Evolutionary conservation across 177 flowering plant species (phyloP).

Genomic region (Vitis hybrid): DNA sequence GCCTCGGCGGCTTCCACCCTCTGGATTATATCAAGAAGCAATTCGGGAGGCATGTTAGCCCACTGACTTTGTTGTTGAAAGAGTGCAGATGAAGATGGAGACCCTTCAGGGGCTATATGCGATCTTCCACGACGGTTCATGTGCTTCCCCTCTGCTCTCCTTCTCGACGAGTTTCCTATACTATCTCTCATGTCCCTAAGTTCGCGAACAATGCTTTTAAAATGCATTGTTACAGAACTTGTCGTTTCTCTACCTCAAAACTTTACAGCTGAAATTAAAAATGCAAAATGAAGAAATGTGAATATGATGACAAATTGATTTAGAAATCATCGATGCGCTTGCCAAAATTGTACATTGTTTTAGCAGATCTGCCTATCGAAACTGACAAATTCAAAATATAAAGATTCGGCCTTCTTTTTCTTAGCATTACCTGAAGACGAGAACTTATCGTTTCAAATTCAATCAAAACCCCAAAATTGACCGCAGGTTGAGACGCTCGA

Average conservation of each 20-base stretch:
- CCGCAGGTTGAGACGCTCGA: no score
- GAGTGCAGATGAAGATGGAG: constrained; percentile 14
- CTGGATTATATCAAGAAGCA: constrained; percentile 72
- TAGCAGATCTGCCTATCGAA: no score
- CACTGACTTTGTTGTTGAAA: constrained; percentile 46
- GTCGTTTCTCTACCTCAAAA: not conserved
- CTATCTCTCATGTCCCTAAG: constrained; percentile 30
- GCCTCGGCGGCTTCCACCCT: constrained; percentile 64
- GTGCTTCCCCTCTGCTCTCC: constrained; percentile 22
- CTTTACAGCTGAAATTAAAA: not conserved
- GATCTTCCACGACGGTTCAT: constrained; percentile 30
- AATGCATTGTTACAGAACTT: constrained; percentile 16
- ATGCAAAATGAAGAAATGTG: no score
- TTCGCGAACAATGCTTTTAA: constrained; percentile 29
- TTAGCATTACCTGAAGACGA: no score
- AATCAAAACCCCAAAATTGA: no score
- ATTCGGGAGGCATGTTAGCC: constrained; percentile 81
- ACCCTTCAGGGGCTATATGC: constrained; percentile 44
- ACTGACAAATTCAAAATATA: no score
- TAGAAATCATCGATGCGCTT: no score
- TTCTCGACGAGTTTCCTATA: constrained; percentile 27
- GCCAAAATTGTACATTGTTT: no score
- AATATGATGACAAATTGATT: no score
- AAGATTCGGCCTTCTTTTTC: no score
- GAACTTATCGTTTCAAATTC: no score